Base-by-base conservation (phyloP, 2,329 filamentous ascomycete species). In the Cyclaneusma minus region DNA sequence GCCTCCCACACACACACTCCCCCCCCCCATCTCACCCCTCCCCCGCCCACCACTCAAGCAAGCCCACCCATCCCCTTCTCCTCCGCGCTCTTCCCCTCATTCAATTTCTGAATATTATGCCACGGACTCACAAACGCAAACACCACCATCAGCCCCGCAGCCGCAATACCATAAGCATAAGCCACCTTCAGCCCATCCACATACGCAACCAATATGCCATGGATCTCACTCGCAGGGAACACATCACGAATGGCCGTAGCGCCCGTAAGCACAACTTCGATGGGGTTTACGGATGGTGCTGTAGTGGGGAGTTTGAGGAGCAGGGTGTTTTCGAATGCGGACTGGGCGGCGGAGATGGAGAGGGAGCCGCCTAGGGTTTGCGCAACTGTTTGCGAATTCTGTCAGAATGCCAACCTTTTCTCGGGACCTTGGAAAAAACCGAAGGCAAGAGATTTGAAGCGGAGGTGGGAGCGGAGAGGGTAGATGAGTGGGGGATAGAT, bases 121-220 rank as follows among this genome's bases (percentile, higher is more conserved):
- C 57, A 60, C 14, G 43, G 44, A 6, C 48, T 50, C 14, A 33
- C 41, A 4, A 54, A 30, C 10, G 42, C 42, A 11, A 55, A 29
- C 3, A 55, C 17, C 4, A 52, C 44, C 0, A 55, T 47, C 14
- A 60, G 27, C 3, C 56, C 56, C 2, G 49, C 56, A 16, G 57
- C 60, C 4, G 72, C 43, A 12, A 61, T 55, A 9, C 60, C 58
- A 35, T 74, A 55, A 7, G 68, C 74, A 20, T 72, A 64, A 4
- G 61, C 57, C 6, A 76, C 69, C 41, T 74, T 70, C 38, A 75
- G 65, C 0, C 67, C 66, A 28, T 64, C 50, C 38, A 65, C 77
- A 50, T 81, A 81, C 0, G 67, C 69, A 0, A 47, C 35, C 14
- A 77, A 54, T 21, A 80, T 68, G 0, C 56, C 52, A 0, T 50